Percentiles rank a stretch among this genome's conserved stretches.
Evolutionary conservation across 805 yeast genomes (phyloP).

Genomic region (Candida parachauliodes): DNA sequence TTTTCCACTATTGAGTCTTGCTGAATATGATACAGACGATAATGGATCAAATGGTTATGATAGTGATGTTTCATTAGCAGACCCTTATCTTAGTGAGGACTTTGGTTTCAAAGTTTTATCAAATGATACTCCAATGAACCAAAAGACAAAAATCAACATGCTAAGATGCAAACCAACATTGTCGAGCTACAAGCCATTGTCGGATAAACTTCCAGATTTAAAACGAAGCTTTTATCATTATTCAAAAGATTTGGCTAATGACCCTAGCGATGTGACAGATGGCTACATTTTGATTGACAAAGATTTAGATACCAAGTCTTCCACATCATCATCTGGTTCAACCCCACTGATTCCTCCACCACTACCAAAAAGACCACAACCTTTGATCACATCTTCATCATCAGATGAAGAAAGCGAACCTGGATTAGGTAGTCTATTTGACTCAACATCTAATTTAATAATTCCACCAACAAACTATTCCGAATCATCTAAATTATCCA

Average conservation of each 20-base stretch:
- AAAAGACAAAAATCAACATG: slow-evolving; percentile 29
- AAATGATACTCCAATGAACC: slow-evolving; percentile 6
- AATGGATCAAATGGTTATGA: slow-evolving; percentile 32
- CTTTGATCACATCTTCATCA: slow-evolving; percentile 16
- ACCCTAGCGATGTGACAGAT: slow-evolving; percentile 14
- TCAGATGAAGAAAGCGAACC: slow-evolving; percentile 29
- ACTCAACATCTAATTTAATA: slow-evolving; percentile 12
- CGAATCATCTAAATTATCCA: slow-evolving; percentile 19
- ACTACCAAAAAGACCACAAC: slow-evolving; percentile 6
- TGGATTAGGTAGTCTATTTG: slow-evolving; percentile 18
- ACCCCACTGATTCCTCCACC: slow-evolving; percentile 1
- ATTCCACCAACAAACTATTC: slow-evolving; percentile 15
- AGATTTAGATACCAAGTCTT: slow-evolving; percentile 2
- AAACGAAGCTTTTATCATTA: slow-evolving; percentile 32
- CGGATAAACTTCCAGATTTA: slow-evolving; percentile 23
- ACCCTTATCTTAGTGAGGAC: slow-evolving; percentile 48
- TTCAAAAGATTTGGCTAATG: slow-evolving; percentile 15
- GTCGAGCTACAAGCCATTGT: slow-evolving; percentile 34
- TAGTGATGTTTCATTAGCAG: slow-evolving; percentile 50
- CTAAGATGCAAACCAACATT: slow-evolving; percentile 45
- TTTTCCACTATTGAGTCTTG: slow-evolving; percentile 32
- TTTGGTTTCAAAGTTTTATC: slow-evolving; percentile 46
- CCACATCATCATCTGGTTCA: slow-evolving; percentile 4
- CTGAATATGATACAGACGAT: too few relatives aligned
- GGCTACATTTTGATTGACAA: slow-evolving; percentile 18